Evolutionary conservation across 2,329 filamentous ascomycete species (phyloP).

Genomic region (Aspergillus sp.): DNA sequence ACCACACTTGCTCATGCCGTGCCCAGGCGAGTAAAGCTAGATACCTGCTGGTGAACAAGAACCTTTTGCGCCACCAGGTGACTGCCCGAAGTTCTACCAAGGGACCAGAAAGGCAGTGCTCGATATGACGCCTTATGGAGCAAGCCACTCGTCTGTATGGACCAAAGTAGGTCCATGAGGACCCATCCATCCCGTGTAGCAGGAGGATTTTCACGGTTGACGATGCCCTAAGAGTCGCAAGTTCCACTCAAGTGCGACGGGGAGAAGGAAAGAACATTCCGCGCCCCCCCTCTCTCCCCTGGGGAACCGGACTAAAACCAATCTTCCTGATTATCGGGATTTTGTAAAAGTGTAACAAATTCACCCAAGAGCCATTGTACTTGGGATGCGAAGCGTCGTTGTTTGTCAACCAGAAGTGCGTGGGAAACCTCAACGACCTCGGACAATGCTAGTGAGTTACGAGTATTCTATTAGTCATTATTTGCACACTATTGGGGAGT

Average conservation of each 20-base stretch:
- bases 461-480: conserved; percentile 1
- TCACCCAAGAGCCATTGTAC: conserved; percentile 2
- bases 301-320: conserved; percentile 18
- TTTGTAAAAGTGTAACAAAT: conserved; percentile 13
- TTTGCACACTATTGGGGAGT: neutral
- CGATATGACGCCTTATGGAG: neutral
- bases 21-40: neutral
- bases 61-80: neutral
- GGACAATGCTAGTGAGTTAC: neutral
- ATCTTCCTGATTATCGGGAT: conserved; percentile 25
- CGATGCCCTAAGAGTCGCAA: conserved; percentile 5
- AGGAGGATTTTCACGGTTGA: conserved; percentile 4
- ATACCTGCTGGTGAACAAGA: neutral
- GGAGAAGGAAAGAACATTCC: conserved; percentile 24
- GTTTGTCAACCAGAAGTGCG: neutral
- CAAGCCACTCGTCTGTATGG: neutral
- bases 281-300: conserved; percentile 21
- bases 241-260: conserved; percentile 18
- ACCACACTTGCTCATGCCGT: neutral
- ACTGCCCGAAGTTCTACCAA: neutral
- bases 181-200: conserved; percentile 7
- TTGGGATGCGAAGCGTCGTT: neutral
- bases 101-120: neutral
- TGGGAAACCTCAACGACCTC: neutral
- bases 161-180: neutral